These are phyloP conservation scores for Symbiodinium natans DNA, from an alignment of 73 alveolate species.

Conservation along the genomic window DNA sequence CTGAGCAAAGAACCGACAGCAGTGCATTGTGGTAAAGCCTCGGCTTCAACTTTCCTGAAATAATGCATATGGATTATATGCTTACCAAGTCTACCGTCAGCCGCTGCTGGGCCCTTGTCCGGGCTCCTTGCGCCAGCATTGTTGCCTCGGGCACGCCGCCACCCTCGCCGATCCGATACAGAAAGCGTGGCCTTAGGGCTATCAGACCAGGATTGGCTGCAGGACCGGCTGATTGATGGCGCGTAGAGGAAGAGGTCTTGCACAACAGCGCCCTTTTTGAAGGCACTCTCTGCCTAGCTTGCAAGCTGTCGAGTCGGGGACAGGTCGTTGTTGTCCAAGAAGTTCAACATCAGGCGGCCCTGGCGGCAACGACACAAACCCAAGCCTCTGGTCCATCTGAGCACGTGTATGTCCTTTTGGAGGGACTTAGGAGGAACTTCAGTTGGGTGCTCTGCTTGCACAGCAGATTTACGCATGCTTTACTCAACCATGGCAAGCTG, in stretches of 20 bases:
- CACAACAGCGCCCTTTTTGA: too few species aligned
- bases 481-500: too few species aligned
- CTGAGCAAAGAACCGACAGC: conserved; percentile 7
- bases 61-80: neutral
- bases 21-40: conserved; percentile 91
- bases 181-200: conserved; percentile 60
- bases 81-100: neutral
- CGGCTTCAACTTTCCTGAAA: neutral
- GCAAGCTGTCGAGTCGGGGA: neutral
- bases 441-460: too few species aligned
- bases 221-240: too few species aligned
- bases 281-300: too few species aligned
- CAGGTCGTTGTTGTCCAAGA: conserved; percentile 88
- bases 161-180: conserved; percentile 90
- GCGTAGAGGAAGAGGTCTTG: too few species aligned
- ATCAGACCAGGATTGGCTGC: too few species aligned
- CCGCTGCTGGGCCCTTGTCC: neutral
- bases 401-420: too few species aligned
- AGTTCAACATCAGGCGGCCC: conserved; percentile 89
- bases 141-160: conserved; percentile 88
- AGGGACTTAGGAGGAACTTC: too few species aligned
- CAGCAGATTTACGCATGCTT: too few species aligned
- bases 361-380: neutral
- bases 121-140: conserved; percentile 57
- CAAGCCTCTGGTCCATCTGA: too few species aligned